These are phyloP conservation scores for Glycyrrhiza uralensis DNA, from an alignment of 306 rosid species.

Conservation along the genomic window DNA sequence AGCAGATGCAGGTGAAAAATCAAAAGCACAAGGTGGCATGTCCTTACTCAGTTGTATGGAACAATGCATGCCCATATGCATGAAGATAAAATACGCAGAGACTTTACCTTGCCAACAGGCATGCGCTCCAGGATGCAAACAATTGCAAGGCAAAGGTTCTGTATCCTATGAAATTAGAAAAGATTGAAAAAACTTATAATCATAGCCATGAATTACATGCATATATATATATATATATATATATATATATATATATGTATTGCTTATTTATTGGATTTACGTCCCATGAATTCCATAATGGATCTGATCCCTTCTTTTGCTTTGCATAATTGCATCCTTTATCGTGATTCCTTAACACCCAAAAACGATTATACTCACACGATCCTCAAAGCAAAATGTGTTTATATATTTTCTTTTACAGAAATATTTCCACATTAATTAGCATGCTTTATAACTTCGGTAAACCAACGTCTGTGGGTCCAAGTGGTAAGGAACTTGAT, in stretches of 20 bases:
- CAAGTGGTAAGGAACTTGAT: too few relatives aligned
- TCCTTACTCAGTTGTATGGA: background rate
- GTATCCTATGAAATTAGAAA: background rate
- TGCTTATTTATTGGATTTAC: background rate
- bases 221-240: too few relatives aligned
- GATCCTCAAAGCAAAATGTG: too few relatives aligned
- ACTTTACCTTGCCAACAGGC: conserved; percentile 4
- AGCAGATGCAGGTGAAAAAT: background rate
- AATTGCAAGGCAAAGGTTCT: conserved; percentile 33
- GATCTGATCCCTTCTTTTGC: background rate
- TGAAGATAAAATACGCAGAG: background rate
- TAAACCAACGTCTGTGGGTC: too few relatives aligned
- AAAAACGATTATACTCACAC: background rate
- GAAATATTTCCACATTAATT: too few relatives aligned
- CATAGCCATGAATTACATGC: background rate
- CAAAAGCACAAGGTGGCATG: background rate
- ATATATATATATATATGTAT: background rate
- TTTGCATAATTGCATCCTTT: background rate
- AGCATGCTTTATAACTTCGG: too few relatives aligned
- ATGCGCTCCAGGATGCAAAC: conserved; percentile 26
- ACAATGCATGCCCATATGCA: conserved; percentile 30
- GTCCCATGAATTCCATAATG: too few relatives aligned
- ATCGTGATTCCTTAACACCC: background rate
- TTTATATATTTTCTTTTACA: background rate
- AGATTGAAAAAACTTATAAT: background rate